These are phyloP conservation scores for Lathyrus aphaca DNA, from an alignment of 306 rosid genomes.

Conservation along the genomic window DNA sequence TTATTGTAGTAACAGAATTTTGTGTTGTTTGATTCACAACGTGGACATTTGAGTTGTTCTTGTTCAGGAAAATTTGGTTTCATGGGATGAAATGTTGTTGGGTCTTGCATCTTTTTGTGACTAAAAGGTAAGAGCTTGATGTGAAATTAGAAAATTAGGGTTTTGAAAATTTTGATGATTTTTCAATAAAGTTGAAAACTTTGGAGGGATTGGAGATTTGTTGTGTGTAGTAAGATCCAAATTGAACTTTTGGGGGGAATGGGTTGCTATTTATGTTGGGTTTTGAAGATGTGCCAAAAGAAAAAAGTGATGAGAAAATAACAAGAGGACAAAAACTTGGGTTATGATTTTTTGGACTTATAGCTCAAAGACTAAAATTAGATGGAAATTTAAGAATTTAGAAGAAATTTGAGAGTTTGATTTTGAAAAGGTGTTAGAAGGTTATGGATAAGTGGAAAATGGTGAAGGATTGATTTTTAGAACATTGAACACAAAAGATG, in stretches of 20 bases:
- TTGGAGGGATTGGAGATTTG: background rate
- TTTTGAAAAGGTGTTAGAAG: slow-evolving; percentile 1
- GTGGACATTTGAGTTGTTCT: slow-evolving; percentile 82
- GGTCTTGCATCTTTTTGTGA: slow-evolving; percentile 64
- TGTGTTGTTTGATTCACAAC: slow-evolving; percentile 85
- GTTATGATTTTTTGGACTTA: slow-evolving; percentile 21
- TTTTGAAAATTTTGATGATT: background rate
- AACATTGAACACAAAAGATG: background rate
- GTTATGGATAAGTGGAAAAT: background rate
- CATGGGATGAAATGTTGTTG: slow-evolving; percentile 51
- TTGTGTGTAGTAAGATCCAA: slow-evolving; percentile 39
- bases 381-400: background rate
- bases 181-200: slow-evolving; percentile 26
- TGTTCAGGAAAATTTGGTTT: slow-evolving; percentile 78
- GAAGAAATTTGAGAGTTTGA: slow-evolving; percentile 30
- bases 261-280: slow-evolving; percentile 15
- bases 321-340: slow-evolving; percentile 44
- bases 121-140: background rate
- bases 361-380: slow-evolving; percentile 19
- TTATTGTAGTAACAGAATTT: slow-evolving; percentile 96
- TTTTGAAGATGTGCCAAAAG: slow-evolving; percentile 40
- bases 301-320: slow-evolving; percentile 1
- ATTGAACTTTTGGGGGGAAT: background rate
- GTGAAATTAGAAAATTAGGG: slow-evolving; percentile 1
- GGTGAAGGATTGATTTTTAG: slow-evolving; percentile 24